These are phyloP conservation scores for Henningerozyma blattae DNA, from an alignment of 805 yeast genomes.

Conservation along the genomic window DNA sequence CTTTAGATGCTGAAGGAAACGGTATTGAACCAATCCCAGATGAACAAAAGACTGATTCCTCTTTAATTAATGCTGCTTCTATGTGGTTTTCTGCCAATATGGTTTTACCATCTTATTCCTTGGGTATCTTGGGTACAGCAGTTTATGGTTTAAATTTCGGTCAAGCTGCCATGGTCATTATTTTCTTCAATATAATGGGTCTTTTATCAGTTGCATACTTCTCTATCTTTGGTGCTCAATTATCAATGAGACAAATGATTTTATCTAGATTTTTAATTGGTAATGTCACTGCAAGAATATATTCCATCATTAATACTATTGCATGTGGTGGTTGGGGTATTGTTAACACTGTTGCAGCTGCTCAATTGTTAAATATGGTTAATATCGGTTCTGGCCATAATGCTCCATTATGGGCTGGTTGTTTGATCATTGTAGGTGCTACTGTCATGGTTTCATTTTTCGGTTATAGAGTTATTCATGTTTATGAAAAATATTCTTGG, in stretches of 20 bases:
- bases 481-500: slow-evolving; percentile 81
- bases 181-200: slow-evolving; percentile 68
- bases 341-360: slow-evolving; percentile 81
- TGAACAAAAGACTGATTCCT: slow-evolving; percentile 59
- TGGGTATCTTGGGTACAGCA: slow-evolving; percentile 62
- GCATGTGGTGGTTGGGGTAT: slow-evolving; percentile 97
- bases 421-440: slow-evolving; percentile 53
- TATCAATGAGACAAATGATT: slow-evolving; percentile 83
- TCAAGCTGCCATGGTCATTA: slow-evolving; percentile 51
- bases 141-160: slow-evolving; percentile 62
- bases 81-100: slow-evolving; percentile 90
- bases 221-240: slow-evolving; percentile 70
- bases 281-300: slow-evolving; percentile 59
- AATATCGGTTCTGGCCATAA: slow-evolving; percentile 36
- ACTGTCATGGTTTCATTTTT: slow-evolving; percentile 69
- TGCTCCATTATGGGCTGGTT: slow-evolving; percentile 87
- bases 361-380: slow-evolving; percentile 69
- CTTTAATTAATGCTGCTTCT: slow-evolving; percentile 58
- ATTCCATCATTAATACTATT: slow-evolving; percentile 63
- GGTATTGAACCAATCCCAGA: slow-evolving; percentile 79
- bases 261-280: slow-evolving; percentile 72
- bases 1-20: slow-evolving; percentile 40
- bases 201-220: slow-evolving; percentile 70
- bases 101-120: slow-evolving; percentile 71
- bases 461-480: slow-evolving; percentile 74